Base-by-base conservation (phyloP, 768 basidiomycete species). In the Termitomyces sp. region DNA sequence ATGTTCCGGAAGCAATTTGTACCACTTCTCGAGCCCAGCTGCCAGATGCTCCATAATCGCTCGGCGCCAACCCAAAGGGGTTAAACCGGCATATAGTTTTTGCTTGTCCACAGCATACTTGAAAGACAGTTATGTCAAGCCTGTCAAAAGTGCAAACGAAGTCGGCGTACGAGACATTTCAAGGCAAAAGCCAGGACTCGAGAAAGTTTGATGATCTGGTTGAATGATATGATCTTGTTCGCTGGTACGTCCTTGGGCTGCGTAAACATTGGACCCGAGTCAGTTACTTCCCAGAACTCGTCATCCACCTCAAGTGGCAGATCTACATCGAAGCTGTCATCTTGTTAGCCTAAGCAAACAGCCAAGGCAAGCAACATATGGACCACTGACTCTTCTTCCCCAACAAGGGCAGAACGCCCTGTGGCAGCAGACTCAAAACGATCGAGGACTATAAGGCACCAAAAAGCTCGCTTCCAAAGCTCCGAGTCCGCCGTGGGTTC, bases 231-330 rank as follows among this genome's bases (percentile, higher is more conserved):
- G 36, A 90, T 71, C 49, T 70, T 58, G 32, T 54, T 72, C 26
- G 84, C 81, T 18, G 87, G 84, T 58, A 81, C 76, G 11, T 73
- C 80, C 13, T 72, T 66, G 10, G 90, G 92, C 62, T 93, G 92
- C 59, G 79, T 78, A 71, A 90, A 92, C 30, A 79, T 77, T 28
- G 70, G 66, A 10, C 72, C 68, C 13, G 80, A 75, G 55, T 78
- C 78, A 54, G 70, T 74, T 18, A 70, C 72, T 60, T 84, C 80
- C 91, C 90, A 94, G 66, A 84, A 92, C 60, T 86, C 83, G 63
- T 88, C 87, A 62, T 95, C 90, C 14, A 93, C 86, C 68, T 92
- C 90, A 13, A 90, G 77, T 41, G 90, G 90, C 35, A 90, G 72
- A 47, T 92, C 92, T 28, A 88, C 74, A 67, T 95, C 93, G 66